Conservation (phyloP, 2,329 filamentous ascomycete genomes). For the Epichloe baconii region DNA sequence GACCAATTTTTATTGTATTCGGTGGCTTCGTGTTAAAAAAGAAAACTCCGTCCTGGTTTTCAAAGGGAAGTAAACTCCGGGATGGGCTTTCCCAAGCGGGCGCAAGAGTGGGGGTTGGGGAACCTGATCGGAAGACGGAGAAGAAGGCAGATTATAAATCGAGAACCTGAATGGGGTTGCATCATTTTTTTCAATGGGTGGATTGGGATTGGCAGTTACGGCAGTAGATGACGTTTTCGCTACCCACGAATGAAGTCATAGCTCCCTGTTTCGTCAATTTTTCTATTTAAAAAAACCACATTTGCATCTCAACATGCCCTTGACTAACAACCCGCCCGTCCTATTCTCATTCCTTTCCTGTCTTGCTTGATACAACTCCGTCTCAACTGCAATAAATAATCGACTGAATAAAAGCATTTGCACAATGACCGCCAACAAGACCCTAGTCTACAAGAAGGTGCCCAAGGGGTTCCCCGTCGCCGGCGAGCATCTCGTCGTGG, state of each 20-base stretch:
- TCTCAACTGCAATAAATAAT: too few species aligned
- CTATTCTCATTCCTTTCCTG: background rate
- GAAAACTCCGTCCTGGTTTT: too few species aligned
- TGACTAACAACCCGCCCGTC: background rate
- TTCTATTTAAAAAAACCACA: background rate
- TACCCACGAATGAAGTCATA: background rate
- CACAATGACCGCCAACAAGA: conserved; percentile 48
- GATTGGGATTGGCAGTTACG: background rate
- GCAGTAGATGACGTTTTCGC: background rate
- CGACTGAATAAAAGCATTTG: too few species aligned
- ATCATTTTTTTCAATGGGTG: background rate
- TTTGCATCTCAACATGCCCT: background rate
- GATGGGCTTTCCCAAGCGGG: too few species aligned
- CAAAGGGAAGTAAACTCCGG: too few species aligned
- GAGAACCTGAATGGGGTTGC: background rate
- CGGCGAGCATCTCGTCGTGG: conserved; percentile 57
- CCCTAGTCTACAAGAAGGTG: conserved; percentile 57
- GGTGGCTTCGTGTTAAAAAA: too few species aligned
- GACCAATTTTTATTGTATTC: too few species aligned
- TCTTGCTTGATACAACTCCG: background rate
- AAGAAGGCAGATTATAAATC: background rate
- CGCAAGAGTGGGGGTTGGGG: too few species aligned
- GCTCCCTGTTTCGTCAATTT: background rate
- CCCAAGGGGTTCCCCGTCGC: conserved; percentile 54
- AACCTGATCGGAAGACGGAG: background rate